Base-by-base conservation (phyloP, 75 land plant species). In the Ceratopteris richardii region DNA sequence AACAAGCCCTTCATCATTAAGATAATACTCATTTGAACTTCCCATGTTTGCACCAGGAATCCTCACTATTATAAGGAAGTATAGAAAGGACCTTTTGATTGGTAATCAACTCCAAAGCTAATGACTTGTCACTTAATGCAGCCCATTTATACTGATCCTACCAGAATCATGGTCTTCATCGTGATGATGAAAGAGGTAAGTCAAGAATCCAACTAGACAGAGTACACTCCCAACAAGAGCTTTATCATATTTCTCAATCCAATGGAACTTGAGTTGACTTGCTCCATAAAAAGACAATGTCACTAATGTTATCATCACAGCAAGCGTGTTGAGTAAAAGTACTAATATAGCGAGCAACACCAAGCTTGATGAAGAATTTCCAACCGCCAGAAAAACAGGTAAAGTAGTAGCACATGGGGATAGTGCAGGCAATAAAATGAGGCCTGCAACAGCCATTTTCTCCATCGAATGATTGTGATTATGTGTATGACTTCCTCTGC, bases 371-470 rank as follows among this genome's bases (percentile, higher is more conserved):
- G 85, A 79, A 39, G 92, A 84, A 69, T 90, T 83, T 16, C 97
- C 96, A 21, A 94, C 91, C 23, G 98, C 92, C 43, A 94, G 83
- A 50, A 94, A 94, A 18, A 94, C 98, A 7, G 98, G 98, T 52
- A 94, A 83, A 0, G 98, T 94, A 5, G 96, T 94, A 37, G 98
- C 98, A 77, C 98, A 94, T 27, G 98, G 98, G 10, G 98, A 94
- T 58, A 94, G 56, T 30, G 98, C 82, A 33, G 98, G 98, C 20
- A 94, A 83, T 31, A 94, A 80, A 17, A 94, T 79, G 41, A 94
- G 83, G 0, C 98, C 98, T 14, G 96, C 96, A 24, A 94, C 96
- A 57, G 98, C 98, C 98, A 94, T 94, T 60, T 94, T 94, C 81
- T 94, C 98, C 96, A 94, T 86, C 5, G 96, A 84, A 29, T 90